phyloP scores from a whole-genome alignment of 176 grass and related monocot species.

The Lolium rigidum region DNA sequence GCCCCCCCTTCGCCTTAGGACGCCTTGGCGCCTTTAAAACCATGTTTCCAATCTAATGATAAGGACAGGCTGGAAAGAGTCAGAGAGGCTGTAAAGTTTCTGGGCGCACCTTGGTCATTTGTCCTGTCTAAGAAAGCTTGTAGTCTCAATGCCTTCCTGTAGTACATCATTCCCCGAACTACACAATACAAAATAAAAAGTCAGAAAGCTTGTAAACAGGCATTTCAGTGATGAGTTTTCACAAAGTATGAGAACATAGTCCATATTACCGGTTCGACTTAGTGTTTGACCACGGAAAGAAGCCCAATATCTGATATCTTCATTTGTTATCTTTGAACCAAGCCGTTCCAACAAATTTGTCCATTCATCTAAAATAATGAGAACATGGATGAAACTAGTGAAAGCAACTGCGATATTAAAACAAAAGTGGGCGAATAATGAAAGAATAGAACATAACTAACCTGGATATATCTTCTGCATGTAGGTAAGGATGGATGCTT shows the following conservation, averaged over 20 bases:
- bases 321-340: constrained; percentile 55
- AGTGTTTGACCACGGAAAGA: constrained; percentile 96
- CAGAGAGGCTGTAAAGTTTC: constrained; percentile 12
- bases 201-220: constrained; percentile 19
- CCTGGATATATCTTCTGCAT: constrained; percentile 99
- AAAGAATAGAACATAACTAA: constrained; percentile 30
- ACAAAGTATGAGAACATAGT: constrained; percentile 25
- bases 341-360: constrained; percentile 82
- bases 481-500: constrained; percentile 81
- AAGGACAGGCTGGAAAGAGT: background rate
- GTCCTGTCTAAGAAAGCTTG: constrained; percentile 85
- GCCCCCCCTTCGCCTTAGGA: too few relatives aligned
- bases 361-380: constrained; percentile 77
- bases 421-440: background rate
- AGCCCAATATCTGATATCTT: constrained; percentile 90
- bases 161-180: constrained; percentile 99
- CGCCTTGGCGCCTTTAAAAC: too few relatives aligned
- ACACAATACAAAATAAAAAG: constrained; percentile 42
- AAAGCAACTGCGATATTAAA: constrained; percentile 1
- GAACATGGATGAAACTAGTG: constrained; percentile 23
- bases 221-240: background rate
- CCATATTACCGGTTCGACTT: constrained; percentile 83
- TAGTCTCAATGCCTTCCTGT: constrained; percentile 71
- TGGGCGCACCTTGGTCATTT: constrained; percentile 63
- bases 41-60: background rate